Conservation (phyloP, 495 filamentous ascomycete species). For the Hyaloscypha finlandica region DNA sequence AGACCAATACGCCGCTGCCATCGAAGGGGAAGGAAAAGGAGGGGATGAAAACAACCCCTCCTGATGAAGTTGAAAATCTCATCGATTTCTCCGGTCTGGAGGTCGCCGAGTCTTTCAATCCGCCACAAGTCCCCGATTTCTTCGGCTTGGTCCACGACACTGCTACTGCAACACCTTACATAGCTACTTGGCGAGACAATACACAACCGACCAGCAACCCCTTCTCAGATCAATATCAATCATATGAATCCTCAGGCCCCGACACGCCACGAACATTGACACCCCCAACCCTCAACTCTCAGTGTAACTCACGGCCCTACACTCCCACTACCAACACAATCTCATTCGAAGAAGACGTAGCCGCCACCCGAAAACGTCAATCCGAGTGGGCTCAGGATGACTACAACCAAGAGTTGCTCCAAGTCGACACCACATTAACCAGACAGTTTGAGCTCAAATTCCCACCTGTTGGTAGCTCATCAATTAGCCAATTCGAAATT, state of each 20-base stretch:
- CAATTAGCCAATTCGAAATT: too few species aligned
- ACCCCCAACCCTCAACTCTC: background rate
- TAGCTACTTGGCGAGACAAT: background rate
- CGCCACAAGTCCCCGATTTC: background rate
- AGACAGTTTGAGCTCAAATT: background rate
- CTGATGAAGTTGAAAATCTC: too few species aligned
- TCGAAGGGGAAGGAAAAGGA: too few species aligned
- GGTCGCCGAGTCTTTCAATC: too few species aligned
- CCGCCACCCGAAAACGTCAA: background rate
- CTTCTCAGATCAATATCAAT: constrained; percentile 8
- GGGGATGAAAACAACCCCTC: too few species aligned
- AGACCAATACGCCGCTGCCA: too few species aligned
- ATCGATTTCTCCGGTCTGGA: too few species aligned
- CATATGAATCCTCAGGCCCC: background rate
- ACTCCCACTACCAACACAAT: background rate
- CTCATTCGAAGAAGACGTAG: background rate
- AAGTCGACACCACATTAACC: background rate
- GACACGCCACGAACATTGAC: background rate
- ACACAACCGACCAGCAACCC: constrained; percentile 4
- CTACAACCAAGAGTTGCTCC: background rate
- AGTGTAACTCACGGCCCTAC: background rate
- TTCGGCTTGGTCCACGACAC: background rate
- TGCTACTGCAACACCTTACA: constrained; percentile 4
- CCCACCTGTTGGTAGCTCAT: background rate
- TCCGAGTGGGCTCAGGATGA: constrained; percentile 3